A percentile compares a stretch with the other conserved stretches of the same genome.
Conservation (phyloP, 2,329 filamentous ascomycete genomes). For the Pyrenophora seminiperda region DNA sequence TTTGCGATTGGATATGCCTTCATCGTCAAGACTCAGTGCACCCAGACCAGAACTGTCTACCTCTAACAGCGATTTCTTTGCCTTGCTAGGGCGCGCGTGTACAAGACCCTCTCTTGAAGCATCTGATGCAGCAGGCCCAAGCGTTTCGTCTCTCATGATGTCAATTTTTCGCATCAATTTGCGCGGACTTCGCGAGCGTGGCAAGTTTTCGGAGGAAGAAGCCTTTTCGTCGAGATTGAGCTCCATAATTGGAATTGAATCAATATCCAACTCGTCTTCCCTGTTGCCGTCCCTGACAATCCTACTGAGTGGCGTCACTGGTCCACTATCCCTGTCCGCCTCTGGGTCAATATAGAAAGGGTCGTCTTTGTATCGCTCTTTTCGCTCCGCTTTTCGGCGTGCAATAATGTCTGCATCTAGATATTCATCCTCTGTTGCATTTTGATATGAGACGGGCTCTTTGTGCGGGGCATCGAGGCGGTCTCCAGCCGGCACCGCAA, state of each 20-base stretch:
- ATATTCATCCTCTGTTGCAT: conserved; percentile 55
- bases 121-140: conserved; percentile 46
- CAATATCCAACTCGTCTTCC: conserved; percentile 79
- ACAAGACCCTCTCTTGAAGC: conserved; percentile 40
- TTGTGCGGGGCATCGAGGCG: conserved; percentile 48
- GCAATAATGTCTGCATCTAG: conserved; percentile 77
- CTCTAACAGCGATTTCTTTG: conserved; percentile 73
- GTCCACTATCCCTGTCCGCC: conserved; percentile 58
- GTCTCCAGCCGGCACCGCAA: conserved; percentile 49
- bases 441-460: conserved; percentile 52
- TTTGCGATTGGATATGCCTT: conserved; percentile 30
- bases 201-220: conserved; percentile 25
- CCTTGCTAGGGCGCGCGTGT: conserved; percentile 29
- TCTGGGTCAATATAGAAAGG: conserved; percentile 83
- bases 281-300: conserved; percentile 72
- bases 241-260: conserved; percentile 95
- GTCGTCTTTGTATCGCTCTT: conserved; percentile 86
- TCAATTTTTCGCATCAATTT: conserved; percentile 48
- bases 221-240: conserved; percentile 68
- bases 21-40: conserved; percentile 67
- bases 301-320: conserved; percentile 77
- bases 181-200: conserved; percentile 36
- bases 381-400: conserved; percentile 73
- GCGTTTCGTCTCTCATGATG: conserved; percentile 56
- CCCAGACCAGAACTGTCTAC: conserved; percentile 86